These are phyloP conservation scores for Phytophthora quininea DNA, from an alignment of 352 stramenopile genomes.

Conservation along the genomic window DNA sequence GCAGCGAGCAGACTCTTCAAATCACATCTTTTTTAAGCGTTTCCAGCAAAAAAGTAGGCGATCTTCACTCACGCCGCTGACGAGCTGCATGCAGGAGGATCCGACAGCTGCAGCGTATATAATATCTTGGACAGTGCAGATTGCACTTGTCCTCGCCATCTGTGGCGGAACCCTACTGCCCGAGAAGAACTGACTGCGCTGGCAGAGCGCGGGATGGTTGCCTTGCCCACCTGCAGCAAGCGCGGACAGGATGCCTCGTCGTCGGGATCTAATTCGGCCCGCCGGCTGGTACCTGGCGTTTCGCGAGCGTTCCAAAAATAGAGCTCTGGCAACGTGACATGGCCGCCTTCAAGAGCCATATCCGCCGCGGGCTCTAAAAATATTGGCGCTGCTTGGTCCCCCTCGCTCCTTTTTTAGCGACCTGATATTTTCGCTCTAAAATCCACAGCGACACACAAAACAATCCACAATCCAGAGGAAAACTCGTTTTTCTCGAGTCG, in stretches of 20 bases:
- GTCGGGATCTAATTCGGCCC: background rate
- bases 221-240: background rate
- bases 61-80: too few relatives aligned
- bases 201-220: background rate
- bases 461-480: background rate
- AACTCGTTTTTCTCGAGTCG: constrained; percentile 1
- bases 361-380: constrained; percentile 30
- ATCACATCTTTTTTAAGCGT: too few relatives aligned
- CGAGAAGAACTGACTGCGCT: background rate
- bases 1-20: too few relatives aligned
- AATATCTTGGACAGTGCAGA: too few relatives aligned
- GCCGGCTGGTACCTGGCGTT: constrained; percentile 5
- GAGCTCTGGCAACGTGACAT: constrained; percentile 24
- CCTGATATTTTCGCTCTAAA: constrained; percentile 24
- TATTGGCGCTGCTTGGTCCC: constrained; percentile 31
- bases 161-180: background rate
- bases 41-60: too few relatives aligned
- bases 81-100: too few relatives aligned
- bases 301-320: constrained; percentile 27
- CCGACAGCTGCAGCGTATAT: too few relatives aligned
- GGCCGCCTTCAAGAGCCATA: constrained; percentile 7
- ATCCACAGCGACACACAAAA: background rate
- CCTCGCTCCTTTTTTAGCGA: constrained; percentile 23
- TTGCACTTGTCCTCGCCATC: background rate
- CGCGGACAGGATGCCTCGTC: background rate